Evolutionary conservation across 352 stramenopile genomes (phyloP), one percentile per base, ranked within the genome.

Genomic region (Phytopythium aichiense): DNA sequence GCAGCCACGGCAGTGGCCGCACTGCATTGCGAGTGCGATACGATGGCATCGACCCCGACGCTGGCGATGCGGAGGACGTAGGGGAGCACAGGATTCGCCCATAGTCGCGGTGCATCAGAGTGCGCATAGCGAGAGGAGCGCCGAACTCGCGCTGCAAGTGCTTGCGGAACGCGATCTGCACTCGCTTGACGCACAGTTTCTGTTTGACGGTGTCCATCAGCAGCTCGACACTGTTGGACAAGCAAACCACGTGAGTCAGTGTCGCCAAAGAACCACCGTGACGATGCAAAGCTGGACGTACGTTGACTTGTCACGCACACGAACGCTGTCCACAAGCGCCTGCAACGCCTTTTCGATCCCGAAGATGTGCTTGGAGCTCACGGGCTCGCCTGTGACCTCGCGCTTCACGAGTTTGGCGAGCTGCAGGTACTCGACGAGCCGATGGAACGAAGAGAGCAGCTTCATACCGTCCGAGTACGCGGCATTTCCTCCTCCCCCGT

Each of bases 161-260:
- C 50, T 73, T 73, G 2, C 87, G 77, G 52, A 94, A 96, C 3
- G 68, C 75, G 12, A 64, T n/a, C 54, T 96, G 88, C 7, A 96
- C 72, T 2, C 83, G 81, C 45, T 78, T 65, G 22, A 94, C 79
- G 12, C 81, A 80, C 4, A 92, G 43, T 37, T 92, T 95, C 22
- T 92, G 81, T 16, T 75, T 69, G 1, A 95, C 71, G 0, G 81
- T 72, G 18, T 92, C 81, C 25, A 95, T 85, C 9, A 92, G 43
- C 16, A 87, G 52, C 55, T 93, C 85, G 25, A 69, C 76, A 1
- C 74, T 86, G 58, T 20, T 22, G 7, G 23, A 30, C 30, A 22
- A 30, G 43, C 33, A 63, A 9, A 28, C 58, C 11, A 58, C 25
- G 45, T 46, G 18, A 50, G 13, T 58, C 20, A n/a, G 20, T 33